Percentiles rank a stretch among this genome's conserved stretches.
These are phyloP conservation scores for Globomyces sp. DNA, from an alignment of 371 early-diverging fungal species.

Conservation along the genomic window DNA sequence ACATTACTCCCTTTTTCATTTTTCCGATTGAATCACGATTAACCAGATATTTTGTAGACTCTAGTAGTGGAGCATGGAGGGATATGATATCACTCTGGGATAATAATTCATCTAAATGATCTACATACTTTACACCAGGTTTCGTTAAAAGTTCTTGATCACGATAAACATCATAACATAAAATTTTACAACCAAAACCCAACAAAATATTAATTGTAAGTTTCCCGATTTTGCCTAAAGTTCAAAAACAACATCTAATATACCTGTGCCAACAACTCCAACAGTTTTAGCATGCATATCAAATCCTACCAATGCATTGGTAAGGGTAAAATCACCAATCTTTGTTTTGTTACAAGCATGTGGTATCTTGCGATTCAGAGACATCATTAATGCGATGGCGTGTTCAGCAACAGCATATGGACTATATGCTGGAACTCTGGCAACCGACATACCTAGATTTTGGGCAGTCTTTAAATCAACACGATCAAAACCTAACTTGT, in stretches of 20 bases:
- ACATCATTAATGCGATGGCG: slow-evolving; percentile 37
- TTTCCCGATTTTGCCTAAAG: slow-evolving; percentile 38
- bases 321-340: slow-evolving; percentile 40
- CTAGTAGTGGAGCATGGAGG: slow-evolving; percentile 43
- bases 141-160: slow-evolving; percentile 33
- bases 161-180: slow-evolving; percentile 45
- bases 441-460: slow-evolving; percentile 31
- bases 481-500: slow-evolving; percentile 34
- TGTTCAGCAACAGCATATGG: slow-evolving; percentile 51
- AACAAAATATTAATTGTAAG: slow-evolving; percentile 44
- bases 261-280: slow-evolving; percentile 48
- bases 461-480: slow-evolving; percentile 39
- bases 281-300: slow-evolving; percentile 48
- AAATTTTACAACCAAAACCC: slow-evolving; percentile 45
- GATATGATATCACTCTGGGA: slow-evolving; percentile 35
- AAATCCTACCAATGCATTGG: slow-evolving; percentile 40
- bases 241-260: background rate
- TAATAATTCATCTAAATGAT: slow-evolving; percentile 32
- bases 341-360: slow-evolving; percentile 30
- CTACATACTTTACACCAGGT: slow-evolving; percentile 29
- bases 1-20: slow-evolving; percentile 41
- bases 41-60: slow-evolving; percentile 41
- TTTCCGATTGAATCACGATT: slow-evolving; percentile 36
- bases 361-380: slow-evolving; percentile 41
- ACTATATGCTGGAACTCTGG: slow-evolving; percentile 44